Conservation (phyloP, 75 land plant species). For the Gnetum montanum region DNA sequence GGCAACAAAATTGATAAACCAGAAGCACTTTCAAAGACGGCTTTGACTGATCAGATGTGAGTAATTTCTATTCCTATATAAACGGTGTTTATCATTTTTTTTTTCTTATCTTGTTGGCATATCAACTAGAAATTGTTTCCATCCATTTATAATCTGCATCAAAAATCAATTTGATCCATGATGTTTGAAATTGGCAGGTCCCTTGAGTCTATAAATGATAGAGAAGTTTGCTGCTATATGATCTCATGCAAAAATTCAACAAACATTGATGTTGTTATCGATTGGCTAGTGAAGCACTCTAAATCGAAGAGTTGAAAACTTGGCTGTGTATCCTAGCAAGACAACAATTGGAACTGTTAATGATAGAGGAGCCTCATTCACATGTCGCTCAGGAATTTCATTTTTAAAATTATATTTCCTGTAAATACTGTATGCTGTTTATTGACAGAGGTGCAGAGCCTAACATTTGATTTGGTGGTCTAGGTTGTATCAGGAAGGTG, state of each 20-base stretch:
- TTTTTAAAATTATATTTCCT: constrained; percentile 2
- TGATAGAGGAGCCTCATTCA: background rate
- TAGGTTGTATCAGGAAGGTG: background rate
- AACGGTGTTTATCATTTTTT: too few species aligned
- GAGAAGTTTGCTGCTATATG: constrained; percentile 91
- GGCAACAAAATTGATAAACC: constrained; percentile 97
- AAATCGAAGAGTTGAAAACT: constrained; percentile 65
- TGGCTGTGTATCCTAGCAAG: background rate
- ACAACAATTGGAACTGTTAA: background rate
- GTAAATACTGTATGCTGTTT: background rate
- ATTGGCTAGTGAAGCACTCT: constrained; percentile 98
- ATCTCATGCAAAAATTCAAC: constrained; percentile 97
- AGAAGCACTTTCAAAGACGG: constrained; percentile 70
- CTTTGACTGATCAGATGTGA: constrained; percentile 79
- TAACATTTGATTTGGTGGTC: background rate
- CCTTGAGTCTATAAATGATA: constrained; percentile 50
- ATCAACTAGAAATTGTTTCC: too few species aligned
- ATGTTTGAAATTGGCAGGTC: constrained; percentile 29
- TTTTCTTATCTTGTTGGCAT: too few species aligned
- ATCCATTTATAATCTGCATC: too few species aligned
- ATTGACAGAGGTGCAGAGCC: background rate
- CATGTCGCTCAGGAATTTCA: background rate
- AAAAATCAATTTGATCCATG: too few species aligned
- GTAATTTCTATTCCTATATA: background rate
- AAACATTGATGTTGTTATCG: constrained; percentile 85